A percentile compares a stretch with the other conserved stretches of the same genome.
phyloP scores from a whole-genome alignment of 257 asterid genomes.

The Ajuga chamaepitys region DNA sequence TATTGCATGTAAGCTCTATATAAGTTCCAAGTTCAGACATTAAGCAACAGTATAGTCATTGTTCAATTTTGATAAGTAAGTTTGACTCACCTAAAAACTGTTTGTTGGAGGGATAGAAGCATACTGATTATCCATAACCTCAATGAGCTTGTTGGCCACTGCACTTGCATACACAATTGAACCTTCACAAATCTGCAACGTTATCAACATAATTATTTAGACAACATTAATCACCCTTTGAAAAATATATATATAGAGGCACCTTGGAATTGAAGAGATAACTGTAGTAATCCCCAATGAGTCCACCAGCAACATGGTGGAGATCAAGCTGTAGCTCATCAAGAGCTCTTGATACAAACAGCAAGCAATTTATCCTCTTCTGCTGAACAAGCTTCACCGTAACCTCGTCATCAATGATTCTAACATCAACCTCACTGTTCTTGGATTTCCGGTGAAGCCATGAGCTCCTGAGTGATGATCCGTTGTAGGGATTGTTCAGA shows the following conservation, averaged over 20 bases:
- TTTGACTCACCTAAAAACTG: conserved; percentile 30
- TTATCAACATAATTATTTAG: not conserved
- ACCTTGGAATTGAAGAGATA: conserved; percentile 84
- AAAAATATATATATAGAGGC: not conserved
- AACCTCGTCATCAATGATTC: conserved; percentile 74
- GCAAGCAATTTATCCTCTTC: conserved; percentile 67
- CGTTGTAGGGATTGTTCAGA: conserved; percentile 30
- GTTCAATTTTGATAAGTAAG: not conserved
- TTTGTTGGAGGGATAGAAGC: conserved; percentile 49
- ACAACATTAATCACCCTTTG: not conserved
- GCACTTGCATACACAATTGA: conserved; percentile 83
- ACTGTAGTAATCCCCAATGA: conserved; percentile 78
- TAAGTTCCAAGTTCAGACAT: not conserved
- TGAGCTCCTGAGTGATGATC: conserved; percentile 59
- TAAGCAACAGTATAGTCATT: no score
- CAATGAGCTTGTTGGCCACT: conserved; percentile 79
- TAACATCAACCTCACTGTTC: conserved; percentile 74
- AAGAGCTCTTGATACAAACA: conserved; percentile 62
- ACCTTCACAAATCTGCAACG: conserved; percentile 75
- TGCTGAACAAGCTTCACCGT: conserved; percentile 83
- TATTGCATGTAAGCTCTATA: no score
- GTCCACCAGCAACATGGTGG: conserved; percentile 89
- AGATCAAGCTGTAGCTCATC: conserved; percentile 84
- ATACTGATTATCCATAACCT: conserved; percentile 66
- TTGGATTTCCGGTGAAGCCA: conserved; percentile 79